Evolutionary conservation across 176 grass and related monocot species (phyloP).

Genomic region (Chloris gayana): DNA sequence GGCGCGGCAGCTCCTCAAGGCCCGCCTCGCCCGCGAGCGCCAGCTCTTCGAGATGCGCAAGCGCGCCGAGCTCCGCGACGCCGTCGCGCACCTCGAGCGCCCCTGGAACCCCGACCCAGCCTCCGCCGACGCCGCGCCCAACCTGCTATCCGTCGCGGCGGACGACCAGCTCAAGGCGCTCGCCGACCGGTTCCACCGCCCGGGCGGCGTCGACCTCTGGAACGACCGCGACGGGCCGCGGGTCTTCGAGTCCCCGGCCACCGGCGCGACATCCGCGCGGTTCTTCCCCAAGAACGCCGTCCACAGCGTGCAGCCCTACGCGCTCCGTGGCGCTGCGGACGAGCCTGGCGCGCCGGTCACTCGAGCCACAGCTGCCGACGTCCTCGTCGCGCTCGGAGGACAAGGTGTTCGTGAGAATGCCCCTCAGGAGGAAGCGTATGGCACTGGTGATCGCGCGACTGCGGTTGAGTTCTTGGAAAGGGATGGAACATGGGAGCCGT

Average conservation of each 20-base stretch:
- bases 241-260: slow-evolving; percentile 59
- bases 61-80: slow-evolving; percentile 75
- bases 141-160: slow-evolving; percentile 71
- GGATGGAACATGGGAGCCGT: slow-evolving; percentile 40
- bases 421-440: background rate
- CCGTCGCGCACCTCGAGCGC: slow-evolving; percentile 73
- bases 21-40: slow-evolving; percentile 82
- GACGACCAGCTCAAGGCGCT: slow-evolving; percentile 89
- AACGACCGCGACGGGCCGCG: slow-evolving; percentile 86
- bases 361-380: background rate
- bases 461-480: slow-evolving; percentile 30
- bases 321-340: background rate
- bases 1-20: slow-evolving; percentile 89
- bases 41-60: slow-evolving; percentile 97
- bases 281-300: slow-evolving; percentile 89
- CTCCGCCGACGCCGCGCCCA: slow-evolving; percentile 50
- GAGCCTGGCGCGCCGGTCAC: background rate
- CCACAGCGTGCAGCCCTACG: slow-evolving; percentile 71
- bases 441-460: background rate
- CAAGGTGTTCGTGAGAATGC: slow-evolving; percentile 54
- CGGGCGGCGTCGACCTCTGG: slow-evolving; percentile 93
- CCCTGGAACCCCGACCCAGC: slow-evolving; percentile 70
- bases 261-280: slow-evolving; percentile 55
- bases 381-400: background rate
- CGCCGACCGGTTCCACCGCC: slow-evolving; percentile 88